Evolutionary conservation across 2,329 filamentous ascomycete genomes (phyloP).

Genomic region (Triangularia verruculosa): DNA sequence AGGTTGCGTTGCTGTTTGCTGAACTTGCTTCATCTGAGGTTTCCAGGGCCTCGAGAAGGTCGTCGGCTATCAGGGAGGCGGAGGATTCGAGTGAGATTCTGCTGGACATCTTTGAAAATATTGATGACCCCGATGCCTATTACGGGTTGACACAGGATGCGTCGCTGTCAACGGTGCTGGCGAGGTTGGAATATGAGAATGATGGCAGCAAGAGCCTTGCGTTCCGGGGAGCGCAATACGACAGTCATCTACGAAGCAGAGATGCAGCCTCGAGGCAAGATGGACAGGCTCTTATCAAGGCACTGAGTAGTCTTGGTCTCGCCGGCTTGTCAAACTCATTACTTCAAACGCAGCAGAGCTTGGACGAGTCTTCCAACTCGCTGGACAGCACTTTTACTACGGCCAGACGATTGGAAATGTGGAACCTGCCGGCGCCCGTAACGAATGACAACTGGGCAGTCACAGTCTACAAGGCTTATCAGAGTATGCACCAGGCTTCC

Average conservation of each 20-base stretch:
- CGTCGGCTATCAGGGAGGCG: conserved; percentile 52
- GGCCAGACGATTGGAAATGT: conserved; percentile 80
- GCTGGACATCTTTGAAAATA: conserved; percentile 80
- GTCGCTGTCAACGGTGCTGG: conserved; percentile 72
- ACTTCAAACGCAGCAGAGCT: conserved; percentile 62
- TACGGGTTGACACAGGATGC: conserved; percentile 83
- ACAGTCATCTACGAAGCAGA: conserved; percentile 70
- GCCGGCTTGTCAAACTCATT: conserved; percentile 82
- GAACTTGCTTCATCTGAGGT: conserved; percentile 57
- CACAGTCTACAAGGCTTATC: conserved; percentile 75
- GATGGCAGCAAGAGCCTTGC: conserved; percentile 83
- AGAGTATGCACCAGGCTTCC: conserved; percentile 68
- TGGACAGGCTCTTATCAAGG: conserved; percentile 67
- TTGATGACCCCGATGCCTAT: conserved; percentile 94
- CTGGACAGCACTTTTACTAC: conserved; percentile 74
- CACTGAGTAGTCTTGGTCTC: conserved; percentile 76
- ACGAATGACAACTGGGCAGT: conserved; percentile 61
- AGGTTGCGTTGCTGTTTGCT: conserved; percentile 78
- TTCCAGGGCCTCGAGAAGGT: conserved; percentile 60
- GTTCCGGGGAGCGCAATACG: conserved; percentile 86
- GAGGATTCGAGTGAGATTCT: conserved; percentile 64
- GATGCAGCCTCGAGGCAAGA: conserved; percentile 57
- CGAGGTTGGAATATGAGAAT: conserved; percentile 83
- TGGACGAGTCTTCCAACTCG: conserved; percentile 55
- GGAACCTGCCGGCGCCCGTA: conserved; percentile 78